phyloP scores from a whole-genome alignment of 2,329 filamentous ascomycete species.

The Mycosphaerella sp. region DNA sequence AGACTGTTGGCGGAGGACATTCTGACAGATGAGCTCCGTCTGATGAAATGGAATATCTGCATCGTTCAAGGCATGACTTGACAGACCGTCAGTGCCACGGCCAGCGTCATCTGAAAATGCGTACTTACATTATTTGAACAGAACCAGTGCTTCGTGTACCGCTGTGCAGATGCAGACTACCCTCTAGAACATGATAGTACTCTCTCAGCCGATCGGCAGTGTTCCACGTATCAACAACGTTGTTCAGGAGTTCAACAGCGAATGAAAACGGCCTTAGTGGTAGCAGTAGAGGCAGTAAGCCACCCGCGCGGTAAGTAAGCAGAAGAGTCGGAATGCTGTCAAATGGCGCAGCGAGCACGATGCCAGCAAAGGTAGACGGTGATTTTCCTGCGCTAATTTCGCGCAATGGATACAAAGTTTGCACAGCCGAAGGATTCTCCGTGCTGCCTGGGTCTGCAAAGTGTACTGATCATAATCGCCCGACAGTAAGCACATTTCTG shows the following conservation, averaged over 20 bases:
- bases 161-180: slow-evolving; percentile 31
- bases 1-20: slow-evolving; percentile 50
- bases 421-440: slow-evolving; percentile 15
- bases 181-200: slow-evolving; percentile 52
- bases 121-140: slow-evolving; percentile 55
- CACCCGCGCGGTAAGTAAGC: slow-evolving; percentile 70
- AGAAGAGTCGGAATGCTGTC: slow-evolving; percentile 67
- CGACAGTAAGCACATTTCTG: not conserved
- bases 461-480: slow-evolving; percentile 47
- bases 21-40: slow-evolving; percentile 57
- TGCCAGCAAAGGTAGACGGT: slow-evolving; percentile 64
- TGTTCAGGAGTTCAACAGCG: slow-evolving; percentile 55
- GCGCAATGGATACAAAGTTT: slow-evolving; percentile 4
- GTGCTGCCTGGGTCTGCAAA: slow-evolving; percentile 43
- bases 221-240: slow-evolving; percentile 76
- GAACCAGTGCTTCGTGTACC: slow-evolving; percentile 38
- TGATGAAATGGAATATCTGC: slow-evolving; percentile 72
- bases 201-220: slow-evolving; percentile 61
- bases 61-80: slow-evolving; percentile 67
- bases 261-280: slow-evolving; percentile 64
- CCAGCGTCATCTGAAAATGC: not conserved
- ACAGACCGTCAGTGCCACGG: not conserved
- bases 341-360: slow-evolving; percentile 76
- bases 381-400: not conserved
- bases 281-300: slow-evolving; percentile 69